These are phyloP conservation scores for Odontarrhena argentea DNA, from an alignment of 345 rosid genomes.

Conservation along the genomic window DNA sequence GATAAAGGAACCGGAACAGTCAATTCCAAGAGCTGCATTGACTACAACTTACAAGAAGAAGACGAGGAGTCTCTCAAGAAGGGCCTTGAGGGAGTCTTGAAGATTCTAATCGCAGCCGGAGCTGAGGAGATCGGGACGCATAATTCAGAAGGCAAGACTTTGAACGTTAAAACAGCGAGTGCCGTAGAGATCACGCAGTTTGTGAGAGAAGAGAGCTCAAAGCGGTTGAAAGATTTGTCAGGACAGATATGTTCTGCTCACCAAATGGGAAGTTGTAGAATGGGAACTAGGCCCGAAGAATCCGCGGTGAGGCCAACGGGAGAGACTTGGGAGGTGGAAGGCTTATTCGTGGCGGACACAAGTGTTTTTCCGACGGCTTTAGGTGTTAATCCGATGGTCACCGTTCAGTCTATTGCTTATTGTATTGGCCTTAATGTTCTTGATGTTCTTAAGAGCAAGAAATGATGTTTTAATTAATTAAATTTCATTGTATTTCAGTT, in stretches of 20 bases:
- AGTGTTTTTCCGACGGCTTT: conserved; percentile 88
- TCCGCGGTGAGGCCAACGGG: conserved; percentile 75
- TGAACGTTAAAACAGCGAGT: conserved; percentile 54
- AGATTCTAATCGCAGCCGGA: conserved; percentile 72
- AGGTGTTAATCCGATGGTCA: conserved; percentile 89
- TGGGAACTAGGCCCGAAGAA: conserved; percentile 60
- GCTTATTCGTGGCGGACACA: conserved; percentile 72
- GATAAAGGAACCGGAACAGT: conserved; percentile 70
- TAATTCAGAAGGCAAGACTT: conserved; percentile 49
- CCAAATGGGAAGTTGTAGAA: conserved; percentile 92
- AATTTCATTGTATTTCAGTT: neutral
- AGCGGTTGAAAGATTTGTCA: conserved; percentile 48
- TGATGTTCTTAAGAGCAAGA: conserved; percentile 49
- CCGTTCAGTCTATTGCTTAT: conserved; percentile 78
- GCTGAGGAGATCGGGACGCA: conserved; percentile 88
- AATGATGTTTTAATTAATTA: neutral
- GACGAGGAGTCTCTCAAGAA: conserved; percentile 62
- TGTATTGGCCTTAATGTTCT: conserved; percentile 70
- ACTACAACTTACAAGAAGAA: conserved; percentile 47
- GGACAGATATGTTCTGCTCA: conserved; percentile 73
- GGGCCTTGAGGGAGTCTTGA: conserved; percentile 63
- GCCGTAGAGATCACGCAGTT: conserved; percentile 51
- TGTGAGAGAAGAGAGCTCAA: conserved; percentile 66
- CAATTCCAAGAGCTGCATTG: conserved; percentile 45
- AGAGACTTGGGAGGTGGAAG: conserved; percentile 82